phyloP scores from a whole-genome alignment of 352 stramenopile species.

The Phytophthora capsici region DNA sequence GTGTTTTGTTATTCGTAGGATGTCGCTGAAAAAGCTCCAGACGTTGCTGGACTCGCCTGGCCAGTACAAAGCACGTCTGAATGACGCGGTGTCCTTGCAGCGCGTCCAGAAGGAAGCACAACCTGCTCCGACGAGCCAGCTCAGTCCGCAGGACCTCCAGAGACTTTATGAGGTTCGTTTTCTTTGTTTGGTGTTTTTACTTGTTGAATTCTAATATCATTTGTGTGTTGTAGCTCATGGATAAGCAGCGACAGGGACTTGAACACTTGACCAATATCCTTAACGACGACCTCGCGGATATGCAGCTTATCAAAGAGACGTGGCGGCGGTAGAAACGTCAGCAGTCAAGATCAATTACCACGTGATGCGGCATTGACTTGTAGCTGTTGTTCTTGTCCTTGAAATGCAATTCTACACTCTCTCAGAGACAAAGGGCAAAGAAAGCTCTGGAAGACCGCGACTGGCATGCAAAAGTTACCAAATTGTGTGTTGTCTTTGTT shows the following conservation, averaged over 20 bases:
- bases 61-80: slow-evolving; percentile 89
- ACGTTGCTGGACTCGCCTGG: slow-evolving; percentile 78
- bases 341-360: neutral
- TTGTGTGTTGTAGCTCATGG: slow-evolving; percentile 61
- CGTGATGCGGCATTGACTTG: neutral
- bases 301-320: slow-evolving; percentile 89
- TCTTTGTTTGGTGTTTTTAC: neutral
- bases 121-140: slow-evolving; percentile 46
- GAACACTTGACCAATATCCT: slow-evolving; percentile 85
- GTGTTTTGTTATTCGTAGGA: slow-evolving; percentile 36
- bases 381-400: too few species aligned
- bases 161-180: slow-evolving; percentile 69
- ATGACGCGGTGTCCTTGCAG: slow-evolving; percentile 78
- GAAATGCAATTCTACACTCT: neutral
- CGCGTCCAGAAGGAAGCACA: slow-evolving; percentile 65
- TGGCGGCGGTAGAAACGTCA: slow-evolving; percentile 64
- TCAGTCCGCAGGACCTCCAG: slow-evolving; percentile 80
- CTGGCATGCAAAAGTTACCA: slow-evolving; percentile 38
- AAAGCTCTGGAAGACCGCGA: slow-evolving; percentile 9
- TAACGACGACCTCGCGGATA: slow-evolving; percentile 86
- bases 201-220: neutral
- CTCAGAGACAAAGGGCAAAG: slow-evolving; percentile 1
- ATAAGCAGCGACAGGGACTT: slow-evolving; percentile 86
- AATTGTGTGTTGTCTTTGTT: slow-evolving; percentile 32
- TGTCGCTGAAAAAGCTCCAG: slow-evolving; percentile 86